phyloP scores from a whole-genome alignment of 225 moss, liverwort and hornwort species.

The Sphagnum tenellum region DNA sequence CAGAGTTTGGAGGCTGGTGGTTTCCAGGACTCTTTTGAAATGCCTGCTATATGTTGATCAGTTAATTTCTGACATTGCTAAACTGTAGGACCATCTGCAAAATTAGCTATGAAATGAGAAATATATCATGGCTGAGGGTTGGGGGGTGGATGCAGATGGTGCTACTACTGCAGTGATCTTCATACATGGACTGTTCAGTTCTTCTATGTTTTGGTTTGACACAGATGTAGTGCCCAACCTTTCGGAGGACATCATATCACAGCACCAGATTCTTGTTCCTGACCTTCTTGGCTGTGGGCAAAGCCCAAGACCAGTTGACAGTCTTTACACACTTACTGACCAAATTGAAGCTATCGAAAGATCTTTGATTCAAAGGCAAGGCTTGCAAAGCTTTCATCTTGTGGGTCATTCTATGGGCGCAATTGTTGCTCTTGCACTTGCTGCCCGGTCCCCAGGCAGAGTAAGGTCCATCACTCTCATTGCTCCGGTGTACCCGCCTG shows the following conservation, averaged over 20 bases:
- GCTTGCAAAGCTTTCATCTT: constrained; percentile 46
- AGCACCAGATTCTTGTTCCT: constrained; percentile 44
- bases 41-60: too few relatives aligned
- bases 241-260: constrained; percentile 16
- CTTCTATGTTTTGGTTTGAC: constrained; percentile 67
- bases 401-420: constrained; percentile 73
- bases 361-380: constrained; percentile 38
- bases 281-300: constrained; percentile 59
- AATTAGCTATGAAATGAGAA: too few relatives aligned
- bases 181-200: constrained; percentile 73
- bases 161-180: constrained; percentile 42
- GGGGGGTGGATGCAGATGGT: background rate
- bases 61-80: too few relatives aligned
- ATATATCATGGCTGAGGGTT: too few relatives aligned
- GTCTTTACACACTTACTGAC: constrained; percentile 44
- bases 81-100: too few relatives aligned
- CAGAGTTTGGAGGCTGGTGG: too few relatives aligned
- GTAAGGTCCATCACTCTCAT: constrained; percentile 52
- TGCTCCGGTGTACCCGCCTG: constrained; percentile 58
- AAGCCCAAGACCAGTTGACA: constrained; percentile 58
- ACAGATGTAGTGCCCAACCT: constrained; percentile 28
- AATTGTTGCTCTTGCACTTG: constrained; percentile 44
- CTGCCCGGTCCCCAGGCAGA: constrained; percentile 50
- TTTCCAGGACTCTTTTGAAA: too few relatives aligned
- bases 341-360: constrained; percentile 58